A percentile compares a stretch with the other conserved stretches of the same genome.
Evolutionary conservation across 208 protist genomes (phyloP).

Genomic region (Acanthamoeba polyphaga): DNA sequence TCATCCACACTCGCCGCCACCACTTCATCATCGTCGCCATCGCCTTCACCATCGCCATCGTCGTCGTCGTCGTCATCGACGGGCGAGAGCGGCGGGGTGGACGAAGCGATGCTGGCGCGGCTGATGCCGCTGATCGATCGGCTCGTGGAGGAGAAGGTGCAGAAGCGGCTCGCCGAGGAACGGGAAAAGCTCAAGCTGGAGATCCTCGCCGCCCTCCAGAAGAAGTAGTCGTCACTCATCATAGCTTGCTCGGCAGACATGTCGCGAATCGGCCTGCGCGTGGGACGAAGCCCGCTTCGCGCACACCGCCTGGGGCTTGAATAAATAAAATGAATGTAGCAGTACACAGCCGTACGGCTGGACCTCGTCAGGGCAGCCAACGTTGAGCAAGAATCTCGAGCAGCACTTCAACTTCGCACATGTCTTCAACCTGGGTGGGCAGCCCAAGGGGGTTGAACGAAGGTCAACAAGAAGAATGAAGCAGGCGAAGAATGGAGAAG

Average conservation of each 20-base stretch:
- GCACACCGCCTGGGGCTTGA: no score
- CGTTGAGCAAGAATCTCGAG: not conserved
- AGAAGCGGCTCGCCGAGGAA: constrained; percentile 9
- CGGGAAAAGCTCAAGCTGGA: constrained; percentile 23
- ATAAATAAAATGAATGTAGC: no score
- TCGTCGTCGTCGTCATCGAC: not conserved
- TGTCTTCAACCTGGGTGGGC: not conserved
- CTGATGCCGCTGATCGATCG: constrained; percentile 23
- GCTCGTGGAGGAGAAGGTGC: constrained; percentile 35
- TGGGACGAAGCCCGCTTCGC: no score
- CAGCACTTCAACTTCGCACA: not conserved
- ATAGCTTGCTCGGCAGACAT: not conserved
- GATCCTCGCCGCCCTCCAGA: not conserved
- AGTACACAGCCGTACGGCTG: no score
- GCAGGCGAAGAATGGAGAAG: not conserved
- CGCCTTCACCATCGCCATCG: not conserved
- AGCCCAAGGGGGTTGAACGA: no score
- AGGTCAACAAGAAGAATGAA: not conserved
- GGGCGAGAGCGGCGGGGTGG: not conserved
- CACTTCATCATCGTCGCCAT: not conserved
- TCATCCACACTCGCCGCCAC: not conserved
- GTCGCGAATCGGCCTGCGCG: not conserved
- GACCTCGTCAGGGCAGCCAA: not conserved
- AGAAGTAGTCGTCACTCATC: not conserved
- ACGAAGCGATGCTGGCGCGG: not conserved